Base-by-base conservation (phyloP, 352 stramenopile genomes). In the Phytophthora agathidicida region DNA sequence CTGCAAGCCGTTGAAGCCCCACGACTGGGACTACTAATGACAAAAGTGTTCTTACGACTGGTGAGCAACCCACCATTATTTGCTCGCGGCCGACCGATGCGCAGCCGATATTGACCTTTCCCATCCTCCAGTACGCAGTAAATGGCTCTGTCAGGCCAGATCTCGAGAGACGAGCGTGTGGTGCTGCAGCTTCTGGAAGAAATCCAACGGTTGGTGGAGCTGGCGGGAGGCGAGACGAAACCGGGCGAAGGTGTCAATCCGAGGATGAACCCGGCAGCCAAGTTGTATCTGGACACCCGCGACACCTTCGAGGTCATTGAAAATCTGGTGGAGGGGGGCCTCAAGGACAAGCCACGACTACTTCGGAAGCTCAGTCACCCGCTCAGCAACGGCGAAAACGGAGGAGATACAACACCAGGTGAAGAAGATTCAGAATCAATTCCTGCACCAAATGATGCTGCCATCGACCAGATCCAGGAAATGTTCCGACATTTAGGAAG, bases 291-390 rank as follows among this genome's bases (percentile, higher is more conserved):
- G 14, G 80, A 90, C 60, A 92, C 80, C 14, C 80, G 83, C 23
- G 80, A 92, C 47, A 80, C 80, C 7, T 92, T 89, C 38, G 78
- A 92, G 48, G 77, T 68, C 0, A 79, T 88, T 35, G 80, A 92
- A 43, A 65, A 74, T 8, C 50, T 77, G 28, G 68, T 89, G 13
- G 79, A 91, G 37, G 57, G 75, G 43, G 60, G 75, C 32, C 27
- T 76, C 14, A 58, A 61, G 2, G 67, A 75, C 16, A 73, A 61
- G 9, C 74, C 81, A 9, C 86, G 77, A 53, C 52, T 84, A 7
- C 68, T 86, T 17, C 75, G 78, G 9, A 77, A 74, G 39, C 76
- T 91, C 43, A 90, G 80, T 50, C 73, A 74, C 17, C 70, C 68
- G 5, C 19, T 44, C 24, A 66, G 59, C 28, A 65, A 23, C 19